phyloP scores from a whole-genome alignment of 2,329 filamentous ascomycete species.

The Apiospora koreana region DNA sequence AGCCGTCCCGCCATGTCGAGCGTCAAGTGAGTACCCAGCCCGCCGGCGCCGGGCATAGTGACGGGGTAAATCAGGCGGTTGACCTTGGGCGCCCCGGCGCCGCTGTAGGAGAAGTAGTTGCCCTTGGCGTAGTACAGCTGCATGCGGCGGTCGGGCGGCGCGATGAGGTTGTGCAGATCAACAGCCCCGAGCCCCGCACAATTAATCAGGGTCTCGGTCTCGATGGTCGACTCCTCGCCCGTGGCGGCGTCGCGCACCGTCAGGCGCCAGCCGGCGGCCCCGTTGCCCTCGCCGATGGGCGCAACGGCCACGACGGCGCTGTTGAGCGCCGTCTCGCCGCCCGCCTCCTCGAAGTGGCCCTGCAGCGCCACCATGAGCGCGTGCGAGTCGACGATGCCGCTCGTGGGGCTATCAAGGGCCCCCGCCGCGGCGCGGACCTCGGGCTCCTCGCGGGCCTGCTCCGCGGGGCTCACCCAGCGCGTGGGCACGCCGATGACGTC shows the following conservation, averaged over 20 bases:
- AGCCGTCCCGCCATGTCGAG: conserved; percentile 83
- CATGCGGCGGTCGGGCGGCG: conserved; percentile 56
- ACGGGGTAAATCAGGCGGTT: conserved; percentile 84
- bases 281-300: conserved; percentile 43
- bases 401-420: conserved; percentile 80
- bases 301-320: conserved; percentile 65
- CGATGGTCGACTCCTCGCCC: conserved; percentile 60
- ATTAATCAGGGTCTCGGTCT: conserved; percentile 78
- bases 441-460: conserved; percentile 69
- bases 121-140: conserved; percentile 86
- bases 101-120: conserved; percentile 85
- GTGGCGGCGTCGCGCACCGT: conserved; percentile 47
- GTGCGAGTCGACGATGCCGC: conserved; percentile 90
- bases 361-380: conserved; percentile 79
- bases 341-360: conserved; percentile 73
- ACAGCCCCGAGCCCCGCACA: conserved; percentile 80
- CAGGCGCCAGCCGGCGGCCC: conserved; percentile 69
- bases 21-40: conserved; percentile 90
- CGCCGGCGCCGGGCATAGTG: conserved; percentile 77
- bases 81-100: conserved; percentile 61
- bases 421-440: conserved; percentile 71
- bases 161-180: conserved; percentile 78
- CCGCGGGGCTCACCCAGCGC: conserved; percentile 63
- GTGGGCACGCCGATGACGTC: conserved; percentile 61
- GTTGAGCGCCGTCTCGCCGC: conserved; percentile 72